Evolutionary conservation across 805 yeast genomes (phyloP), one percentile per base, ranked within the genome.

Genomic region (Pichia gijzeniarum): DNA sequence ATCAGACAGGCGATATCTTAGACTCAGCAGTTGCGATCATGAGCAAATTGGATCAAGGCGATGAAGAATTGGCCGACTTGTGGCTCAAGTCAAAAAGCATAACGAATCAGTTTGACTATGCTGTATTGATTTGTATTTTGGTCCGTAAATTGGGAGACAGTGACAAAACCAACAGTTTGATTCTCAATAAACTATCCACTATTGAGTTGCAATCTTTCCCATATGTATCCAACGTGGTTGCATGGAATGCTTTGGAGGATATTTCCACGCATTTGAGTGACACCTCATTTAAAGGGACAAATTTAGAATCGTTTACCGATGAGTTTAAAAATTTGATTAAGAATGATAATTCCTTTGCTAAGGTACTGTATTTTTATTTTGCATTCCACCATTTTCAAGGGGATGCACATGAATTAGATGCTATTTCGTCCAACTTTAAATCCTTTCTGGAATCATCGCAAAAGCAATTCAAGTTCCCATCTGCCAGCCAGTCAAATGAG

Each of bases 401-500:
- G 4, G 27, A 47, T n/a, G 21, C 28, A 2, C 6, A 32, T 2
- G 35, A 47, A 21, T 25, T 47, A 9, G 35, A 16, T 13, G 10
- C 38, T 27, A 6, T 47, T 41, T 27, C 32, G 9, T 1, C 30
- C 28, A 13, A 40, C 39, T 36, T 51, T 50, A 9, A 57, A 47
- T 18, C 38, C 19, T 32, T 32, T 35, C 16, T 51, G 5, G 20
- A 33, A 12, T 25, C 39, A 4, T 44, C 63, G 1, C 36, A 70
- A 17, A 43, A 57, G 2, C 38, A 52, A 0, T 49, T 67, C 2
- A 55, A 57, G 8, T 77, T 76, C 49, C 82, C 82, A 0, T 61
- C 57, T 27, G 77, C 80, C 2, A 60, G 65, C 10, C 70, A 41
- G 58, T 62, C 52, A 48, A 67, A 52, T 35, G 34, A 21, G 43